Base-by-base conservation (phyloP, 208 protist genomes). In the Acanthamoeba culbertsoni region DNA sequence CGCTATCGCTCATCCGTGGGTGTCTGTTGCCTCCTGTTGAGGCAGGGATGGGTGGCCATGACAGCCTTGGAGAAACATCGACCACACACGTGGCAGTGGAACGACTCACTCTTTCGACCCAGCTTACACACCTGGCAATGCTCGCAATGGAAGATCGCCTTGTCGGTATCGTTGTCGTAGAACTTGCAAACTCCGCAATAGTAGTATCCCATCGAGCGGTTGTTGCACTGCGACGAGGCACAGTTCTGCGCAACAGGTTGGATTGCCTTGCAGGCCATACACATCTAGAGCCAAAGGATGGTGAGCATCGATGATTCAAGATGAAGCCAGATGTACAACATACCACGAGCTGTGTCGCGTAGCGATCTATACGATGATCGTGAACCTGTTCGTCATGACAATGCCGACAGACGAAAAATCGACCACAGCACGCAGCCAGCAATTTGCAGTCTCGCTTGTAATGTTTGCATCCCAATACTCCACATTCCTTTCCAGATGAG, bases 361-460 rank as follows among this genome's bases (percentile, higher is more conserved):
- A 86, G 10, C 77, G 40, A 28, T 86, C 77, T 40, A 86, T 86
- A 31, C 46, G 43, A 31, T 86, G 77, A 46, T 86, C 46, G 77
- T 86, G 51, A 28, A 63, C 77, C 7, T 57, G 31, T n/a, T 86
- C 77, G 45, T 86, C 51, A 46, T 86, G 77, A 26, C 77, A 86
- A 46, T 86, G 77, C 5, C 77, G 42, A 33, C 77, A 86, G 31
- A 86, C 77, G 51, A 86, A 86, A 46, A 86, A 86, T 7, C 77
- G 77, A 4, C 77, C 77, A 37, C 77, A 86, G 51, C 77, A 86
- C 7, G 77, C 51, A 3, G 77, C 77, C 10, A 63, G 51, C 1
- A 86, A 31, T 33, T 86, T 86, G 77, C 77, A 86, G 45, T 86
- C 77, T 23, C 77, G 77, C 77, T 37, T 53, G 77, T 86, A 86